Evolutionary conservation across 805 yeast species (phyloP), one percentile per base, ranked within the genome.

Genomic region (Candida qinlingensis): DNA sequence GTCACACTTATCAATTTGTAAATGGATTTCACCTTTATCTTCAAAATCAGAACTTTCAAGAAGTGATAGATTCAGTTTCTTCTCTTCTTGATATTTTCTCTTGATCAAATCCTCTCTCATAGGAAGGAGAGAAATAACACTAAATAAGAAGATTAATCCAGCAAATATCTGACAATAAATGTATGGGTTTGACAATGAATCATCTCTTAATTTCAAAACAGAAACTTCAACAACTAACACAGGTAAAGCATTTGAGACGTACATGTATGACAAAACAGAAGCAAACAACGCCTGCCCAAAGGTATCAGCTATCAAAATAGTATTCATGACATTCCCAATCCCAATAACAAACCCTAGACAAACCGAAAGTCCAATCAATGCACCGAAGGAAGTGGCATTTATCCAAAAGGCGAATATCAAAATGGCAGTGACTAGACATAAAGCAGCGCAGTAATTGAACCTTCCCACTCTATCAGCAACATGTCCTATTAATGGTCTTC

Each of bases 131-230:
- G 75, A 50, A 1, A 78, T 5, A 8, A 73, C 58, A 0, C 76
- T 76, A 9, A 63, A 64, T 9, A 74, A 57, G 53, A 71, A 75
- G 41, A 75, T 64, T n/a, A 71, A 57, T 1, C 86, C 87, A 2
- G 79, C 72, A 61, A 80, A 81, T 1, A 80, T 72, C 56, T 82
- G 87, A 0, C 83, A 71, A 54, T 81, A 71, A n/a, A 76, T 56
- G 54, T 74, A 83, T 2, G 87, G 87, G 9, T 53, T 50, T 12
- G 55, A 44, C 4, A 60, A 42, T 1, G 45, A 31, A 30, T 57
- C 45, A 11, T 58, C 64, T 43, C 68, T 70, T 42, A 80, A 56
- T 1, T 77, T 70, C 44, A 80, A 72, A 0, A 80, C 84, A 44
- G 80, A 72, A 4, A 78, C 75, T 60, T 80, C 85, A 5, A 77